These are phyloP conservation scores for Tillandsia leiboldiana DNA, from an alignment of 176 grass and related monocot genomes.

Conservation along the genomic window DNA sequence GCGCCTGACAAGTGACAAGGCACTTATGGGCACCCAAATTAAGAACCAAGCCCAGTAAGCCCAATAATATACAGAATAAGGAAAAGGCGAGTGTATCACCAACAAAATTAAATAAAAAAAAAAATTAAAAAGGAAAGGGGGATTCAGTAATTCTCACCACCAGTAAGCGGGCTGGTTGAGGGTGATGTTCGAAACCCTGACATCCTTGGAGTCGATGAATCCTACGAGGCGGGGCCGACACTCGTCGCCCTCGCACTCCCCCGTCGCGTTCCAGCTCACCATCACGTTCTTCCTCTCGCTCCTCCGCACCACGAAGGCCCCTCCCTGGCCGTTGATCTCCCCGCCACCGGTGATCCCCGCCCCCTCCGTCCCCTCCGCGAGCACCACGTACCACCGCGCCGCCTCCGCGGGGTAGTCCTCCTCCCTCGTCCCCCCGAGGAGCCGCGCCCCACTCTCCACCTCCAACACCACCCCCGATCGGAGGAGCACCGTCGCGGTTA, in stretches of 20 bases:
- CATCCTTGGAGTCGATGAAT: constrained; percentile 73
- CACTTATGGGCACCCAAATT: too few relatives aligned
- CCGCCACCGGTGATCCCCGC: constrained; percentile 68
- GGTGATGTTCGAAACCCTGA: constrained; percentile 52
- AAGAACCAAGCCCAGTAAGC: too few relatives aligned
- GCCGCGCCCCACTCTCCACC: constrained; percentile 49
- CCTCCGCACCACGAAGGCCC: constrained; percentile 49
- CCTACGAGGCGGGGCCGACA: constrained; percentile 80
- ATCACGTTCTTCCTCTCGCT: constrained; percentile 81
- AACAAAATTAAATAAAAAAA: constrained; percentile 9
- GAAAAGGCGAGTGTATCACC: neutral
- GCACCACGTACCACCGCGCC: constrained; percentile 70
- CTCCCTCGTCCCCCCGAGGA: constrained; percentile 69
- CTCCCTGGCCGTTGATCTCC: constrained; percentile 90
- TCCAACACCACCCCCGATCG: constrained; percentile 59
- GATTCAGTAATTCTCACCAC: constrained; percentile 38
- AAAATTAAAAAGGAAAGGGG: too few relatives aligned
- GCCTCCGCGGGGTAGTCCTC: constrained; percentile 58
- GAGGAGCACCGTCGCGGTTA: constrained; percentile 73
- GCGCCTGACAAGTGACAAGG: too few relatives aligned
- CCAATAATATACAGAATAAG: neutral
- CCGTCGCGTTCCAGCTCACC: constrained; percentile 92
- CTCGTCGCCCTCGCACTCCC: constrained; percentile 61
- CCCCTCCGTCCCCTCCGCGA: constrained; percentile 67
- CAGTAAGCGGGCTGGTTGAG: constrained; percentile 76